Percentiles rank a stretch among this genome's conserved stretches.
Conservation (phyloP, 805 yeast genomes). For the Candida golubevii region DNA sequence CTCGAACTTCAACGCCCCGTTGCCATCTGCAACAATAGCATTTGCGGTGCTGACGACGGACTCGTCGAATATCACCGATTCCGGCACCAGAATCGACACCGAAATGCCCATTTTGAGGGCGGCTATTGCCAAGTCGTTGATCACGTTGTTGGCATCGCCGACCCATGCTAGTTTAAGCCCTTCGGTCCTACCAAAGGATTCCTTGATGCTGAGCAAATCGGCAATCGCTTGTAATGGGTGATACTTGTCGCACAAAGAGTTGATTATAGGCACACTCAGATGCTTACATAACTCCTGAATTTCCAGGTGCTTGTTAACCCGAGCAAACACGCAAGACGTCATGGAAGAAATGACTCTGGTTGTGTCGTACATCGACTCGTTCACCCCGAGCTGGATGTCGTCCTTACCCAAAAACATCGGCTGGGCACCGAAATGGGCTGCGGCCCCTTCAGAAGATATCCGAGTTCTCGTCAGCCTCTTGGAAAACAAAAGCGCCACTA, state of each 20-base stretch:
- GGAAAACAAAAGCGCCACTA: slow-evolving; percentile 78
- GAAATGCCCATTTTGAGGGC: slow-evolving; percentile 78
- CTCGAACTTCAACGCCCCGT: slow-evolving; percentile 40
- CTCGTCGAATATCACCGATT: slow-evolving; percentile 58
- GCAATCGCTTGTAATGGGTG: slow-evolving; percentile 97
- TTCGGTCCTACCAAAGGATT: slow-evolving; percentile 56
- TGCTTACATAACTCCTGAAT: slow-evolving; percentile 72
- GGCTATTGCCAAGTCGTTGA: slow-evolving; percentile 89
- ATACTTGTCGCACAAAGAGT: slow-evolving; percentile 86
- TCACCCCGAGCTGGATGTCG: slow-evolving; percentile 94
- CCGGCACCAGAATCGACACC: slow-evolving; percentile 81
- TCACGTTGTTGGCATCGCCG: slow-evolving; percentile 94
- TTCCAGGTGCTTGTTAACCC: slow-evolving; percentile 83
- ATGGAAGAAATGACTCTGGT: slow-evolving; percentile 87
- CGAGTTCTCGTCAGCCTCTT: slow-evolving; percentile 96
- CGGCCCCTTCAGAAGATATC: slow-evolving; percentile 91
- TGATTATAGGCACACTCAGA: slow-evolving; percentile 87
- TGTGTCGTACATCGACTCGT: slow-evolving; percentile 87
- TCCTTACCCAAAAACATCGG: slow-evolving; percentile 96
- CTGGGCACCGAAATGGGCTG: slow-evolving; percentile 86
- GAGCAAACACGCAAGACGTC: slow-evolving; percentile 97
- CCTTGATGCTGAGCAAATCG: slow-evolving; percentile 82
- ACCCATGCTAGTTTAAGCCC: slow-evolving; percentile 87
- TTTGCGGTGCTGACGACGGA: slow-evolving; percentile 53
- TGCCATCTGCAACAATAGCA: slow-evolving; percentile 43